Percentiles rank a stretch among this genome's conserved stretches.
phyloP scores from a whole-genome alignment of 108 stramenopile species.

The Skeletonema potamos region DNA sequence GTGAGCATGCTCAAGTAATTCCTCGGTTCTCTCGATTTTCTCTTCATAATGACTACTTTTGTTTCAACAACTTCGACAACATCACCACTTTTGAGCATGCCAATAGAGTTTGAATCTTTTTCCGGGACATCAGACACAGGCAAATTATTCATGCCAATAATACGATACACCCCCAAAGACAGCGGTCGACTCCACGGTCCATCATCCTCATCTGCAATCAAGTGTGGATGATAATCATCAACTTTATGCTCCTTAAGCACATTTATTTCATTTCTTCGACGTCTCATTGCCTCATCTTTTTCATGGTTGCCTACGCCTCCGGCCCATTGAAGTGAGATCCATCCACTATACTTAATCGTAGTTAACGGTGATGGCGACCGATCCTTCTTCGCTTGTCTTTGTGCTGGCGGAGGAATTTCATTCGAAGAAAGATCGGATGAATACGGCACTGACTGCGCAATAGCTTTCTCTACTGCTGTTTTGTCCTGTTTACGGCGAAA shows the following conservation, averaged over 20 bases:
- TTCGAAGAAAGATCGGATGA: slow-evolving; percentile 7
- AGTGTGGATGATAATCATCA: background rate
- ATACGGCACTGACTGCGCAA: slow-evolving; percentile 3
- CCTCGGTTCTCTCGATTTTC: background rate
- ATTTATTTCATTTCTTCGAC: background rate
- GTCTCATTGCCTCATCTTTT: slow-evolving; percentile 4
- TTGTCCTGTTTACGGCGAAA: background rate
- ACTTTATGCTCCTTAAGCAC: background rate
- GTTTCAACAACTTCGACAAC: slow-evolving; percentile 38
- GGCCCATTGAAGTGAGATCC: slow-evolving; percentile 45
- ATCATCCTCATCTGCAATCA: slow-evolving; percentile 33
- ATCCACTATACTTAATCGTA: slow-evolving; percentile 37
- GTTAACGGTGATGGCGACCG: slow-evolving; percentile 29
- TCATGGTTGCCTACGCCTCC: slow-evolving; percentile 11
- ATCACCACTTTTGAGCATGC: slow-evolving; percentile 12
- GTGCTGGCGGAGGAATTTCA: slow-evolving; percentile 6
- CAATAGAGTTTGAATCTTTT: slow-evolving; percentile 7
- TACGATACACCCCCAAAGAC: slow-evolving; percentile 37
- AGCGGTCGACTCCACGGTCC: slow-evolving; percentile 41
- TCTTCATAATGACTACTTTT: slow-evolving; percentile 27
- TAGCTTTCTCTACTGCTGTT: background rate
- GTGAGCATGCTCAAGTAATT: background rate
- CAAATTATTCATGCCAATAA: slow-evolving; percentile 10
- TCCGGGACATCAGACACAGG: slow-evolving; percentile 12
- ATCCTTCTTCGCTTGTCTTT: background rate